Evolutionary conservation across 1,284 basidiomycete genomes (phyloP).

Genomic region (Sanghuangporus sanghuang): DNA sequence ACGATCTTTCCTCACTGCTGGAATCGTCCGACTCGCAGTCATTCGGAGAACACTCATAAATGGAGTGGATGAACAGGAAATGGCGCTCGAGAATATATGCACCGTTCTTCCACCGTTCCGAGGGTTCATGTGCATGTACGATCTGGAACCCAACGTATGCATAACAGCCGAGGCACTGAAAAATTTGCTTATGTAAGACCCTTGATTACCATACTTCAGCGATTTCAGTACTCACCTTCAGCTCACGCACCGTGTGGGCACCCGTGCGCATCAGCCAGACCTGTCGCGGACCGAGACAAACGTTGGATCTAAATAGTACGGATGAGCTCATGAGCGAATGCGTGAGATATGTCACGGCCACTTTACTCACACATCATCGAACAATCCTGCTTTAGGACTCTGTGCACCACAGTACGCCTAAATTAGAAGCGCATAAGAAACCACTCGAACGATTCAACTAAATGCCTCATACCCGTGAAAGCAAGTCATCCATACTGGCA

Average conservation of each 20-base stretch:
- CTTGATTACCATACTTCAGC: neutral
- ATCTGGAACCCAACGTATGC: conserved; percentile 60
- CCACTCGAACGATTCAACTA: neutral
- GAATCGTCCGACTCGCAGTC: conserved; percentile 9
- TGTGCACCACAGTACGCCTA: conserved; percentile 16
- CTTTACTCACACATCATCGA: conserved; percentile 14
- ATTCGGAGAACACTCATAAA: conserved; percentile 8
- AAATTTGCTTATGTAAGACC: neutral
- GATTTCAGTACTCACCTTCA: conserved; percentile 18
- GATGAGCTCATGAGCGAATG: neutral
- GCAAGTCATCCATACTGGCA: conserved; percentile 15
- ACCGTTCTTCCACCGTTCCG: conserved; percentile 62
- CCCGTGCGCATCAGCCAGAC: conserved; percentile 51
- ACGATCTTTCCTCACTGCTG: neutral
- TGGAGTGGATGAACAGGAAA: conserved; percentile 24
- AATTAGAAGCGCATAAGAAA: neutral
- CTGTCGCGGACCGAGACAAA: conserved; percentile 10
- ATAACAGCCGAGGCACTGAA: conserved; percentile 40
- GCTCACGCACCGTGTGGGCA: conserved; percentile 56
- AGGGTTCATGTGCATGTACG: conserved; percentile 46
- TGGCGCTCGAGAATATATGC: conserved; percentile 52
- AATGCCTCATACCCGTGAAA: conserved; percentile 11
- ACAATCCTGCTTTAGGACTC: conserved; percentile 15
- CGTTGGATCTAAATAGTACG: conserved; percentile 4
- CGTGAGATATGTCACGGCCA: neutral